Conservation (phyloP, 129 eudicot genomes). For the Tagetes erecta region DNA sequence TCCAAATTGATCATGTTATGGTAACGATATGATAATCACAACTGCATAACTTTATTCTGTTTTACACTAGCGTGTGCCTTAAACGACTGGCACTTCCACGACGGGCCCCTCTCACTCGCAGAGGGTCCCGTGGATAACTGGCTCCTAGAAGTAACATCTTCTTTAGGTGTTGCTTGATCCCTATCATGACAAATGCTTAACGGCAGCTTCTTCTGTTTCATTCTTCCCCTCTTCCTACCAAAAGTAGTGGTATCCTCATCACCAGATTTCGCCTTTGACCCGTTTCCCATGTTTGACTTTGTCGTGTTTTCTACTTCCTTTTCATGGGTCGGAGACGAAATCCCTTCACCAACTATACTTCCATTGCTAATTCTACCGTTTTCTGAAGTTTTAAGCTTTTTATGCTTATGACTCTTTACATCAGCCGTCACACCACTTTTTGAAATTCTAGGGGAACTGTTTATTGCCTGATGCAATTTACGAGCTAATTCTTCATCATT, state of each 20-base stretch:
- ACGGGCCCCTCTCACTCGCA: conserved; percentile 45
- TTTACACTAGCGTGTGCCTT: conserved; percentile 56
- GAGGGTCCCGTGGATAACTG: conserved; percentile 46
- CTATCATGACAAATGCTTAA: conserved; percentile 73
- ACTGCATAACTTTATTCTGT: conserved; percentile 65
- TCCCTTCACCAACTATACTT: conserved; percentile 30
- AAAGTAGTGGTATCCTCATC: conserved; percentile 48
- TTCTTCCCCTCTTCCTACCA: conserved; percentile 79
- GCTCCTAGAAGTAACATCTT: conserved; percentile 44
- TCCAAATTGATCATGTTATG: conserved; percentile 37
- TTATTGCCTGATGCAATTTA: conserved; percentile 63
- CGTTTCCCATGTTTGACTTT: conserved; percentile 33
- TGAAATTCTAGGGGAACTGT: conserved; percentile 79
- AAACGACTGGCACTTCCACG: conserved; percentile 74
- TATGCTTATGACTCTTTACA: conserved; percentile 52
- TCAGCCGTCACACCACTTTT: conserved; percentile 53
- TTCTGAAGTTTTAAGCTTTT: conserved; percentile 52
- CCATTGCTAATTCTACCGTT: conserved; percentile 46
- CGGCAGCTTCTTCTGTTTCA: conserved; percentile 79
- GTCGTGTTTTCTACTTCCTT: conserved; percentile 44
- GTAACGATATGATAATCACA: conserved; percentile 38
- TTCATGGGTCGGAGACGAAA: conserved; percentile 20
- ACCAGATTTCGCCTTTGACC: conserved; percentile 38
- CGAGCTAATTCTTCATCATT: conserved; percentile 81
- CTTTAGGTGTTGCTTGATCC: conserved; percentile 55